A percentile compares a stretch with the other conserved stretches of the same genome.
These are phyloP conservation scores for Pyricularia pennisetigena DNA, from an alignment of 2,329 filamentous ascomycete species.

Conservation along the genomic window DNA sequence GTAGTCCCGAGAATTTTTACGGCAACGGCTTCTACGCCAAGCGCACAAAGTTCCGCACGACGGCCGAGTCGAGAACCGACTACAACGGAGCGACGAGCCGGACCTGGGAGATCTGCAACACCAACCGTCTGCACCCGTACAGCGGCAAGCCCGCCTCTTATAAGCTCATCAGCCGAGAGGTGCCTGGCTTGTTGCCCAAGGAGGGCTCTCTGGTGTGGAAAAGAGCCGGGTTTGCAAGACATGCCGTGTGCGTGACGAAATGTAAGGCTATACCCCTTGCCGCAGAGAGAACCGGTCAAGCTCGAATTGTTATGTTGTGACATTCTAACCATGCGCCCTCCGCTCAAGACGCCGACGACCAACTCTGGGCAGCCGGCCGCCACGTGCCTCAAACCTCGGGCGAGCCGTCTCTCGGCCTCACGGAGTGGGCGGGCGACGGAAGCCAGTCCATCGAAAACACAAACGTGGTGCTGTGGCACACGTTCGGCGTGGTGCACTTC, in stretches of 20 bases:
- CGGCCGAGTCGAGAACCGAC: conserved; percentile 60
- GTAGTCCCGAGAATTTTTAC: conserved; percentile 73
- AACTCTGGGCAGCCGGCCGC: conserved; percentile 76
- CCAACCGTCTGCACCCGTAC: conserved; percentile 73
- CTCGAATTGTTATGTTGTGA: too few species aligned
- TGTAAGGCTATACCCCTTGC: conserved; percentile 46
- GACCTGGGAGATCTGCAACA: conserved; percentile 88
- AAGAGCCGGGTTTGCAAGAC: conserved; percentile 75
- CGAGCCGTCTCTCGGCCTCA: conserved; percentile 62
- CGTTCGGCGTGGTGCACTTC: conserved; percentile 85
- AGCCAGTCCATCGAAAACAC: conserved; percentile 36
- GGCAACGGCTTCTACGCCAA: conserved; percentile 86
- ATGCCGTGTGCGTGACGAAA: conserved; percentile 81
- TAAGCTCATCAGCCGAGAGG: conserved; percentile 82
- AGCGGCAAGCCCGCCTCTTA: conserved; percentile 78
- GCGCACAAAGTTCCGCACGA: conserved; percentile 68
- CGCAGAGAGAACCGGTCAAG: too few species aligned
- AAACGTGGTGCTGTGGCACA: conserved; percentile 88
- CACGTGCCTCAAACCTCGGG: conserved; percentile 85
- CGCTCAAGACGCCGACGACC: conserved; percentile 62
- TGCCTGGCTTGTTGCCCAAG: conserved; percentile 70
- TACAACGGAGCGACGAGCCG: conserved; percentile 72
- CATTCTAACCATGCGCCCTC: conserved; percentile 4
- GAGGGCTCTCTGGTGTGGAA: conserved; percentile 79
- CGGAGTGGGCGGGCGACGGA: conserved; percentile 43